Conservation (phyloP, 495 filamentous ascomycete species). For the Hyaloscypha finlandica region DNA sequence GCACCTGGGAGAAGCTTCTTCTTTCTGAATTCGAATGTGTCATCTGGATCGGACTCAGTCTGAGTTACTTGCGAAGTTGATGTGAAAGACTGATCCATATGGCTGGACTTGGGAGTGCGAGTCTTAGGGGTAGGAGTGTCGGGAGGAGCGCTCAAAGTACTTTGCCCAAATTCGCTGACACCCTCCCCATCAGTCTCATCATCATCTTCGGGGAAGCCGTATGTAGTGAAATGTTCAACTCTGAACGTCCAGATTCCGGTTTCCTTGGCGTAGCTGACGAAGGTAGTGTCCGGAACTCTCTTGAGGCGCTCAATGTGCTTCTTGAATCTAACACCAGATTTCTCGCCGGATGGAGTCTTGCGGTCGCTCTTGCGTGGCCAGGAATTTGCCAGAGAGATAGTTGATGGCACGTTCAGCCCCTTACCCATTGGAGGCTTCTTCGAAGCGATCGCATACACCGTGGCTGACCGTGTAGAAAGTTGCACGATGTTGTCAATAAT, state of each 20-base stretch:
- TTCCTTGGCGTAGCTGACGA: conserved; percentile 72
- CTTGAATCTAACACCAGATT: conserved; percentile 53
- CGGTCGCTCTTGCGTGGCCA: conserved; percentile 76
- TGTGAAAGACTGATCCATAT: conserved; percentile 28
- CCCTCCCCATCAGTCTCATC: conserved; percentile 62
- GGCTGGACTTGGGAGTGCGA: conserved; percentile 29
- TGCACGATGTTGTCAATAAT: conserved; percentile 73
- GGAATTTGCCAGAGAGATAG: conserved; percentile 82
- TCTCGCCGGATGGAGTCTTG: conserved; percentile 23
- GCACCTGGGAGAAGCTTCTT: conserved; percentile 71
- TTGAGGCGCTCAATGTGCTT: conserved; percentile 83
- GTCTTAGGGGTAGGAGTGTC: conserved; percentile 58
- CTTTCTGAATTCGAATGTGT: conserved; percentile 82
- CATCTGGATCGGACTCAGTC: conserved; percentile 59
- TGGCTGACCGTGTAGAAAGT: conserved; percentile 71
- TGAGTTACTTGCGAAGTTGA: conserved; percentile 31
- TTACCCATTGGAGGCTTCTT: conserved; percentile 81
- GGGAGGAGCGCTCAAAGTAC: conserved; percentile 59
- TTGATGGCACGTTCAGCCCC: conserved; percentile 87
- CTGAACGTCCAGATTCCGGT: conserved; percentile 88
- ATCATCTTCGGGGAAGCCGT: conserved; percentile 86
- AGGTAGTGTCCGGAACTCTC: conserved; percentile 75
- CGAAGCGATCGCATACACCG: conserved; percentile 76
- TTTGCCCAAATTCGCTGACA: conserved; percentile 41
- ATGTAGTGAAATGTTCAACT: conserved; percentile 94